These are phyloP conservation scores for Thelonectria olida DNA, from an alignment of 2,329 filamentous ascomycete genomes.

Conservation along the genomic window DNA sequence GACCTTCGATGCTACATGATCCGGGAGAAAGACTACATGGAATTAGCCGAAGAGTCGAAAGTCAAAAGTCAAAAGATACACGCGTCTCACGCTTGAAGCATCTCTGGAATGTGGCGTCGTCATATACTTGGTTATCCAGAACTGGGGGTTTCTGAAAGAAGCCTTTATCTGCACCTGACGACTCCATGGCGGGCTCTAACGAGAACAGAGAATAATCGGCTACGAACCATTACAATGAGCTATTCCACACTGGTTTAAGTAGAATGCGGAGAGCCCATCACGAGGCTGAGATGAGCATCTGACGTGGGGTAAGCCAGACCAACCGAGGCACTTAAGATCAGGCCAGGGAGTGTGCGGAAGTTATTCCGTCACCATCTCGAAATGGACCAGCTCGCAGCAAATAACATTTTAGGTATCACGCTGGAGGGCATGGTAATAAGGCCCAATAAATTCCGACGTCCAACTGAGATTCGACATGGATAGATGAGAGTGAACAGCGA, in stretches of 20 bases:
- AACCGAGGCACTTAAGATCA: constrained; percentile 22
- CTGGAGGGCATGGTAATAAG: no score
- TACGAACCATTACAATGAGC: not conserved
- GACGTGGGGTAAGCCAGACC: constrained; percentile 28
- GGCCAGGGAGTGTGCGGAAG: constrained; percentile 30
- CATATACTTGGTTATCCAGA: constrained; percentile 64
- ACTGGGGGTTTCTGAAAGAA: constrained; percentile 65
- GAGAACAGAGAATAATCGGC: not conserved
- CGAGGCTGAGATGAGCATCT: constrained; percentile 24
- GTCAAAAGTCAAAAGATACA: not conserved
- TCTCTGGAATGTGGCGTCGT: constrained; percentile 62
- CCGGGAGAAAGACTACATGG: constrained; percentile 58
- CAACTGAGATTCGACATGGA: no score
- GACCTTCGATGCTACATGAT: constrained; percentile 48
- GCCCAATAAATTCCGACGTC: no score
- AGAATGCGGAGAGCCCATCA: constrained; percentile 21
- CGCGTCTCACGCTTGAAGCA: constrained; percentile 57
- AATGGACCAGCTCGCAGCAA: no score
- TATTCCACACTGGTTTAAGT: constrained; percentile 12
- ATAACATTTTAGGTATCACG: no score
- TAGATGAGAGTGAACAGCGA: no score
- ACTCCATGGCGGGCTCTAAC: constrained; percentile 47
- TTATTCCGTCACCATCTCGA: constrained; percentile 32
- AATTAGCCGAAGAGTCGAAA: constrained; percentile 1
- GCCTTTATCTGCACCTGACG: constrained; percentile 57